phyloP scores from a whole-genome alignment of 352 stramenopile genomes.

The Pseudoperonospora humuli region DNA sequence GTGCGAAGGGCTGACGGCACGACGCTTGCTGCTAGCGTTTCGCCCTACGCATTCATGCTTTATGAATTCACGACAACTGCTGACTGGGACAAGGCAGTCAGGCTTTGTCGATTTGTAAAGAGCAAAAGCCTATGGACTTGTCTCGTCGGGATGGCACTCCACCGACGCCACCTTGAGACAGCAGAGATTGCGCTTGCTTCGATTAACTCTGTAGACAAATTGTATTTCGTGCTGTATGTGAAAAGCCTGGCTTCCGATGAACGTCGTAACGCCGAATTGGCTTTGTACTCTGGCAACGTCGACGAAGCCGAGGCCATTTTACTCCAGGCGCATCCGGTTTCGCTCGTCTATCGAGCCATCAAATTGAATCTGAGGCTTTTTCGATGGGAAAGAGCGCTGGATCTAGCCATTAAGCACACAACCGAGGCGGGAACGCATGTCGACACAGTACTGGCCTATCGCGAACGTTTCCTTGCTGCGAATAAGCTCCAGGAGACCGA shows the following conservation, averaged over 20 bases:
- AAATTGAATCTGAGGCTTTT: constrained; percentile 91
- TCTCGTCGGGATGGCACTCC: constrained; percentile 86
- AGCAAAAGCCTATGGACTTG: constrained; percentile 86
- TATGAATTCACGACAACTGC: constrained; percentile 74
- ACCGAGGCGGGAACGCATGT: constrained; percentile 78
- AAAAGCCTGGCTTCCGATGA: constrained; percentile 81
- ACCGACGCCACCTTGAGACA: constrained; percentile 85
- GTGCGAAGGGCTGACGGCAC: constrained; percentile 85
- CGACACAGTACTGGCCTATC: constrained; percentile 87
- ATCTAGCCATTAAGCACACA: constrained; percentile 87
- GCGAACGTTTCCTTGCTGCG: constrained; percentile 77
- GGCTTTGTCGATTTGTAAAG: constrained; percentile 89
- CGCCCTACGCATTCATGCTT: constrained; percentile 77
- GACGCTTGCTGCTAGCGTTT: constrained; percentile 67
- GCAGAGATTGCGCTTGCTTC: constrained; percentile 88
- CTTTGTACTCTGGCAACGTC: constrained; percentile 75
- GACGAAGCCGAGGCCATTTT: constrained; percentile 90
- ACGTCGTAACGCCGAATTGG: constrained; percentile 83
- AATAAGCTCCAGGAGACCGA: constrained; percentile 86
- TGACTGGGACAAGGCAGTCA: constrained; percentile 89
- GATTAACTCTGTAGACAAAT: constrained; percentile 89
- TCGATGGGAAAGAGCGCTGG: constrained; percentile 82
- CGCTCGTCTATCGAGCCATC: constrained; percentile 89
- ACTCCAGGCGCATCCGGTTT: constrained; percentile 80
- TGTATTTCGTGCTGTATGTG: constrained; percentile 89